Conservation (phyloP, 108 stramenopile genomes). For the Cylindrotheca fusiformis region DNA sequence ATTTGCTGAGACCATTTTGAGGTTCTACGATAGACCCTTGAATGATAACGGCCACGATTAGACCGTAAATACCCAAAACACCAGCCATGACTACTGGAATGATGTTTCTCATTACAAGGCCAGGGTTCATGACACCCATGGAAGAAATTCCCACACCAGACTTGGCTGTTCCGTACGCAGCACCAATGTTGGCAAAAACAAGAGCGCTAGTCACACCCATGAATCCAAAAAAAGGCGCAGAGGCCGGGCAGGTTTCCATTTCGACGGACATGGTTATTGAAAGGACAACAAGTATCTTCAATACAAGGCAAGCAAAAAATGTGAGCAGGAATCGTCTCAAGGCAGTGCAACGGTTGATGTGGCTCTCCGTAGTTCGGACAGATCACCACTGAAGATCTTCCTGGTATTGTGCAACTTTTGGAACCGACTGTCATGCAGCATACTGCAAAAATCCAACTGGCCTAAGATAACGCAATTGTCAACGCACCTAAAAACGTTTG, state of each 20-base stretch:
- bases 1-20: constrained; percentile 73
- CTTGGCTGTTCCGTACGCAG: constrained; percentile 99
- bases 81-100: constrained; percentile 99
- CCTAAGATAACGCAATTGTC: no score
- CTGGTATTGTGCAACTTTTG: neutral
- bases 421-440: no score
- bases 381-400: neutral
- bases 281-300: neutral
- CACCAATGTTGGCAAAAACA: constrained; percentile 96
- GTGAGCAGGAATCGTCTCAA: neutral
- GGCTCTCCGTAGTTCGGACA: neutral
- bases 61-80: constrained; percentile 99
- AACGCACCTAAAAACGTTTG: no score
- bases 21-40: constrained; percentile 82
- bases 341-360: neutral
- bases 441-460: no score
- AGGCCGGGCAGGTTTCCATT: constrained; percentile 91
- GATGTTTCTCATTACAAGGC: constrained; percentile 97
- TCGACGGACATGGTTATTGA: constrained; percentile 37
- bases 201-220: constrained; percentile 88
- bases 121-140: constrained; percentile 99
- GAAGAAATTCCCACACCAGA: constrained; percentile 97
- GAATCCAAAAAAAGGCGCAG: constrained; percentile 90
- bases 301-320: neutral
- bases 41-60: constrained; percentile 98